A percentile compares a stretch with the other conserved stretches of the same genome.
Evolutionary conservation across 2,329 filamentous ascomycete species (phyloP).

Genomic region (Epichloe elymi): DNA sequence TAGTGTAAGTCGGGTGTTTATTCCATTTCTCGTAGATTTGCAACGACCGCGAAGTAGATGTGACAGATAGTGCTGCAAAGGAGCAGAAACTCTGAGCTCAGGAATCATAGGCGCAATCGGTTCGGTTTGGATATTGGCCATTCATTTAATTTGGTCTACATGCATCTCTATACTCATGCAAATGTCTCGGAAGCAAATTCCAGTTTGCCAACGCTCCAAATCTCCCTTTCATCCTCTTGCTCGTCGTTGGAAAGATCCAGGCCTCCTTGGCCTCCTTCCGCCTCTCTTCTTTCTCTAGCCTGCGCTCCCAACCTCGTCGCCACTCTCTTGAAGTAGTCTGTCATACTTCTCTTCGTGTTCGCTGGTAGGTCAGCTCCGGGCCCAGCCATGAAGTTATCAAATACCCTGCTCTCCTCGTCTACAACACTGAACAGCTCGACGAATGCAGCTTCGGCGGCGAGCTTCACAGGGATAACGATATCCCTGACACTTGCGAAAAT

Average conservation of each 20-base stretch:
- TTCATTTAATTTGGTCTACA: not conserved
- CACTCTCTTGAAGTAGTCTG: slow-evolving; percentile 94
- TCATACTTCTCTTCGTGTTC: slow-evolving; percentile 75
- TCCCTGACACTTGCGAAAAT: slow-evolving; percentile 88
- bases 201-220: slow-evolving; percentile 89
- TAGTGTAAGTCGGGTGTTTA: not conserved
- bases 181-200: slow-evolving; percentile 57
- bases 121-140: not conserved
- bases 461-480: slow-evolving; percentile 83
- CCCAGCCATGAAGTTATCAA: slow-evolving; percentile 77
- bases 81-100: not conserved
- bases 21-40: not conserved
- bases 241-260: slow-evolving; percentile 83
- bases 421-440: slow-evolving; percentile 82
- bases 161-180: slow-evolving; percentile 16
- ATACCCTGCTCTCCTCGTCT: slow-evolving; percentile 72
- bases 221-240: slow-evolving; percentile 83
- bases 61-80: not conserved
- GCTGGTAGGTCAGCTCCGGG: slow-evolving; percentile 52
- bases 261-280: slow-evolving; percentile 78
- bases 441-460: slow-evolving; percentile 90
- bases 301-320: slow-evolving; percentile 74
- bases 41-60: too few species aligned
- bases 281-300: slow-evolving; percentile 77
- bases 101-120: not conserved